Conservation (phyloP, 2,329 filamentous ascomycete species). For the Fusarium odoratissimum region DNA sequence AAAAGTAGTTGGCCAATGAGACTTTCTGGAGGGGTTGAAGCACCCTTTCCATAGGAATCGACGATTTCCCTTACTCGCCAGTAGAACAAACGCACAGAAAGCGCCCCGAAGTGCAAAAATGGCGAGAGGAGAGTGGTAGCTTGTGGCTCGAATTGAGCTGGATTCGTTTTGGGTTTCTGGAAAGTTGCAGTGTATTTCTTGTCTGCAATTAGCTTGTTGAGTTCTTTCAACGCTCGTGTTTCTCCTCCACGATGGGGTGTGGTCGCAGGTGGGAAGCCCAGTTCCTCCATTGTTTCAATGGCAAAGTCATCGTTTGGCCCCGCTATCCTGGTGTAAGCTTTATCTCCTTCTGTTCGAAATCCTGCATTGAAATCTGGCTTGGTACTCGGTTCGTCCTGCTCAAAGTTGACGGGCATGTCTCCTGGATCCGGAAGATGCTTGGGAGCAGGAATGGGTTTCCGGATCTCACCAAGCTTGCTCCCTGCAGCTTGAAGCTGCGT, state of each 20-base stretch:
- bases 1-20: constrained; percentile 80
- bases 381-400: constrained; percentile 63
- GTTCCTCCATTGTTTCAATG: constrained; percentile 76
- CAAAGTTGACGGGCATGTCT: constrained; percentile 68
- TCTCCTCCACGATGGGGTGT: constrained; percentile 79
- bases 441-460: constrained; percentile 70
- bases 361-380: constrained; percentile 70
- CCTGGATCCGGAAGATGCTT: constrained; percentile 72
- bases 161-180: constrained; percentile 79
- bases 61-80: constrained; percentile 75
- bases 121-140: constrained; percentile 80
- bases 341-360: constrained; percentile 65
- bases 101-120: constrained; percentile 78
- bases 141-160: constrained; percentile 78
- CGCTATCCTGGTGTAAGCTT: constrained; percentile 69
- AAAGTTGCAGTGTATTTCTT: constrained; percentile 78
- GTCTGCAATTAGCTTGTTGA: constrained; percentile 70
- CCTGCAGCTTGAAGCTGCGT: constrained; percentile 73
- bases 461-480: constrained; percentile 70
- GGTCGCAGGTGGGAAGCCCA: constrained; percentile 73
- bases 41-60: constrained; percentile 64
- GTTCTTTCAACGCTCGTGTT: constrained; percentile 66
- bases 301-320: constrained; percentile 77
- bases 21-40: constrained; percentile 73
- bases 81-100: constrained; percentile 79